Base-by-base conservation (phyloP, 2,329 filamentous ascomycete species). In the Trichoderma koningii region DNA sequence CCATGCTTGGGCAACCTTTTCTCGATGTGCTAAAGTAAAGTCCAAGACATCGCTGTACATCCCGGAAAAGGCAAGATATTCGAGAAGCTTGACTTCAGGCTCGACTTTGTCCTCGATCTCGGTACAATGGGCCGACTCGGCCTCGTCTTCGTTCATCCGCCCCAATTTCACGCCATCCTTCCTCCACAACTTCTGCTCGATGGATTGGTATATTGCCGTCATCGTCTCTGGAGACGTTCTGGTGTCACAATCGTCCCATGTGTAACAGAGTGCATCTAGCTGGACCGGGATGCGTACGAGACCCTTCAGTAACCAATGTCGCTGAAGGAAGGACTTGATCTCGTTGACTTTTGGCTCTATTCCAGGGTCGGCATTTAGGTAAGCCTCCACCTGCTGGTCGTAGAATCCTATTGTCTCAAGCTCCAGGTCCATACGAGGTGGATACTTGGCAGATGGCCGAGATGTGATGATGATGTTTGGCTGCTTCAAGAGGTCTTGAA, bases 281-380 rank as follows among this genome's bases (percentile, higher is more conserved):
- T 77, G 78, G 64, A 81, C 77, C 0, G 79, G 80, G 48, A 81
- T 80, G n/a, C 73, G 76, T 2, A 78, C 71, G 30, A 81, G 73
- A 5, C 68, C 72, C 55, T 75, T 68, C 10, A 81, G 70, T 7
- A 78, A 68, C 62, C 26, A 56, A 66, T 76, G 74, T 0, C 63
- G 7, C 51, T 75, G 5, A 7, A 81, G 69, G 47, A 78, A 81
- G 4, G 66, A 62, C 34, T 69, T 60, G 15, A 81, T 70, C 7
- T 74, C 59, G 19, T 68, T 14, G 17, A 66, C 63, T 14, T 47
- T 55, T 15, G 38, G 38, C 21, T 28, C 14, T 56, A 26, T 23
- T 63, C 21, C 47, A 7, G 28, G 21, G 19, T 38, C n/a, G 1
- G 21, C 26, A 41, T 65, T 45, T 9, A 56, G 34, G 66, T 80